A percentile compares a stretch with the other conserved stretches of the same genome.
These are phyloP conservation scores for Euphorbia lathyris DNA, from an alignment of 345 rosid genomes.

Conservation along the genomic window DNA sequence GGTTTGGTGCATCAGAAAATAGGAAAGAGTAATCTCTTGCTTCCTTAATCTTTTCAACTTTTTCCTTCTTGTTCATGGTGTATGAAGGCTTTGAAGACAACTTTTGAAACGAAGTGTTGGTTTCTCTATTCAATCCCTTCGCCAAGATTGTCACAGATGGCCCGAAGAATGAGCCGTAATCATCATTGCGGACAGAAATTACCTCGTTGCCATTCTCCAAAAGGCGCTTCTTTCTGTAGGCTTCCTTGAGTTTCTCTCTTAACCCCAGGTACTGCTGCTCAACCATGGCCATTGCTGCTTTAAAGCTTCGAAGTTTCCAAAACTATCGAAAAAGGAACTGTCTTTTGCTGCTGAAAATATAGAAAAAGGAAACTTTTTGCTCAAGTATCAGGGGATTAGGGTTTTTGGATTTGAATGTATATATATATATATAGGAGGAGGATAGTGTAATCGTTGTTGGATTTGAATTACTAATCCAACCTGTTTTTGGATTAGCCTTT, in stretches of 20 bases:
- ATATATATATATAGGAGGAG: no score
- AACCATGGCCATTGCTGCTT: no score
- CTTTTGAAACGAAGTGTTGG: slow-evolving; percentile 63
- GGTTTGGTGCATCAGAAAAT: slow-evolving; percentile 60
- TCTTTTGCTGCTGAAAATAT: neutral
- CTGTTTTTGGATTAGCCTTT: no score
- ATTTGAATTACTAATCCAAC: no score
- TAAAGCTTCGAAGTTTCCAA: no score
- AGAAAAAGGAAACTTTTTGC: neutral
- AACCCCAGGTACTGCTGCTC: neutral
- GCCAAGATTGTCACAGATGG: slow-evolving; percentile 72
- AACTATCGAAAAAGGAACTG: neutral
- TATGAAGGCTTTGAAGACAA: neutral
- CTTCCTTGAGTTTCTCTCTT: neutral
- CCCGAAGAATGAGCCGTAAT: slow-evolving; percentile 81
- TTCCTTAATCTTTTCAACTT: slow-evolving; percentile 47
- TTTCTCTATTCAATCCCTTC: slow-evolving; percentile 72
- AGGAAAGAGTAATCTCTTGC: slow-evolving; percentile 84
- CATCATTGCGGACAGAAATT: neutral
- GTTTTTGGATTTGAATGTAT: no score
- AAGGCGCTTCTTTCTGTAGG: neutral
- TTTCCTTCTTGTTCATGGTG: no score
- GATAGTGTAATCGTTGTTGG: no score
- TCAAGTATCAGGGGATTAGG: no score
- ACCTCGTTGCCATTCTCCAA: no score